These are phyloP conservation scores for Lentinula novae-zelandiae DNA, from an alignment of 1,284 basidiomycete species.

Conservation along the genomic window DNA sequence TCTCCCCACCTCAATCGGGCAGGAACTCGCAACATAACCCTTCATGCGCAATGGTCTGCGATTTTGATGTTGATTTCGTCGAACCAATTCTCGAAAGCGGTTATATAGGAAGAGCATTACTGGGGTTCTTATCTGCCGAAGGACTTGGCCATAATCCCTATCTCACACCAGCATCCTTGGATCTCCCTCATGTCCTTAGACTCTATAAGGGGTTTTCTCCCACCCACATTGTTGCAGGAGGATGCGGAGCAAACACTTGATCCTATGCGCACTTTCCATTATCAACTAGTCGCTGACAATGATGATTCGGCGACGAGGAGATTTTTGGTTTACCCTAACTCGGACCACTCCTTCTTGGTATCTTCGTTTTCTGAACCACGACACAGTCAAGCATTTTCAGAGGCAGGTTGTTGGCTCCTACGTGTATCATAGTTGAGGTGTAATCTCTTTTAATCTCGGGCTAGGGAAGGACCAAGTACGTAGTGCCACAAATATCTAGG, in stretches of 20 bases:
- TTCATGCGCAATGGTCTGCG: no score
- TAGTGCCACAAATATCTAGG: no score
- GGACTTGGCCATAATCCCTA: neutral
- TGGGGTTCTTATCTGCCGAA: neutral
- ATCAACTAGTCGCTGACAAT: neutral
- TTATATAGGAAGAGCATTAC: neutral
- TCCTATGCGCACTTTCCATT: neutral
- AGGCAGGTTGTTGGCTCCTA: neutral
- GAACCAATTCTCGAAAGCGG: neutral
- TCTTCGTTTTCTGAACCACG: neutral
- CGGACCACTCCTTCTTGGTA: neutral
- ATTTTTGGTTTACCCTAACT: neutral
- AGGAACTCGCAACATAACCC: neutral
- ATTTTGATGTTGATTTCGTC: neutral
- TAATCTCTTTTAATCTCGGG: no score
- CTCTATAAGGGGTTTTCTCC: neutral
- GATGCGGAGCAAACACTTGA: neutral
- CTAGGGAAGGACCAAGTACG: no score
- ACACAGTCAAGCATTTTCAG: neutral
- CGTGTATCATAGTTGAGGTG: no score
- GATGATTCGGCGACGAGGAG: neutral
- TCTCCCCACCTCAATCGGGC: neutral
- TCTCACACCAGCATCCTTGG: neutral
- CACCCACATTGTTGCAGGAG: neutral
- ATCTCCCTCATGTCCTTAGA: neutral